Percentiles rank a stretch among this genome's conserved stretches.
phyloP scores from a whole-genome alignment of 148 eudicot species.

The Beta vulgaris region DNA sequence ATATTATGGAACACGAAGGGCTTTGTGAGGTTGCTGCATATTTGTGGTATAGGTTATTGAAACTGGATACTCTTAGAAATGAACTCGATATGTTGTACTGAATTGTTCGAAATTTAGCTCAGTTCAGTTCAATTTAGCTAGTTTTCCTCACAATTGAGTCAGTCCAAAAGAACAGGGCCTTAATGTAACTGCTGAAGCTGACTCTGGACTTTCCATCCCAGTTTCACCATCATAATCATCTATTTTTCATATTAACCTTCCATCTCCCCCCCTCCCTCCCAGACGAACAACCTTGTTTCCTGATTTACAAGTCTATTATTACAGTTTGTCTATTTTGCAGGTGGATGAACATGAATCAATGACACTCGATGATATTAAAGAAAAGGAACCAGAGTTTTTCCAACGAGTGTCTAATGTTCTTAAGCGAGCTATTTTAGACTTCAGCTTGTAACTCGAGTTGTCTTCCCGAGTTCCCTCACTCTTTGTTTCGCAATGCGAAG shows the following conservation, averaged over 20 bases:
- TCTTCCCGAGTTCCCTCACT: neutral
- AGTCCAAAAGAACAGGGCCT: no score
- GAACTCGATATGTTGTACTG: no score
- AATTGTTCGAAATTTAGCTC: no score
- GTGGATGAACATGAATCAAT: conserved; percentile 76
- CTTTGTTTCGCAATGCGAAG: no score
- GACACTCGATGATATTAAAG: conserved; percentile 60
- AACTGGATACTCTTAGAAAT: no score
- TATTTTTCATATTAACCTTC: neutral
- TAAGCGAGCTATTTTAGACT: conserved; percentile 66
- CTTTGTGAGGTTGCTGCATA: no score
- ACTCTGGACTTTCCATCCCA: no score
- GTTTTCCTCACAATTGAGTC: no score
- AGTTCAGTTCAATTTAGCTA: no score
- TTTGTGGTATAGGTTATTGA: no score
- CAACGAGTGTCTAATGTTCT: conserved; percentile 57
- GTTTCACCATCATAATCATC: neutral
- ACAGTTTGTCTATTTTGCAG: conserved; percentile 28
- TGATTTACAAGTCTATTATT: neutral
- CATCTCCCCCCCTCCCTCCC: neutral
- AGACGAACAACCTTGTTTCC: no score
- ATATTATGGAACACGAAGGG: no score
- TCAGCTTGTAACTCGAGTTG: conserved; percentile 38
- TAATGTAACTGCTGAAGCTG: neutral
- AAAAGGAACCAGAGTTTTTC: conserved; percentile 69